A percentile compares a stretch with the other conserved stretches of the same genome.
These are phyloP conservation scores for Sanghuangporus sanghuang DNA, from an alignment of 1,284 basidiomycete genomes.

Conservation along the genomic window DNA sequence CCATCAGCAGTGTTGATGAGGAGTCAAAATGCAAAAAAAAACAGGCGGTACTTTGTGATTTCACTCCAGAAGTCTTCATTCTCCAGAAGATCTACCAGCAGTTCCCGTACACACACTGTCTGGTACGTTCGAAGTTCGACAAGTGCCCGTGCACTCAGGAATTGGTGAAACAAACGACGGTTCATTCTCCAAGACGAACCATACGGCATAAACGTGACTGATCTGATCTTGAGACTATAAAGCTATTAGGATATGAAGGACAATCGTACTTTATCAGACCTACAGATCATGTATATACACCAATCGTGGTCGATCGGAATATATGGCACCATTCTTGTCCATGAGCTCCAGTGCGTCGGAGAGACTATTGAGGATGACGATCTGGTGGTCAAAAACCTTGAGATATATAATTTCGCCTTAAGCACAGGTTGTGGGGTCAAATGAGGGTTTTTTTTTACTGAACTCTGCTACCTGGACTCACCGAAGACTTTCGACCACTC, in stretches of 20 bases:
- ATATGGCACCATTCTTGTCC: constrained; percentile 31
- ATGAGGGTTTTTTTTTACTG: not conserved
- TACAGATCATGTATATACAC: constrained; percentile 23
- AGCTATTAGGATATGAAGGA: not conserved
- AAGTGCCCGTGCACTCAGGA: constrained; percentile 5
- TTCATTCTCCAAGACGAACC: constrained; percentile 1
- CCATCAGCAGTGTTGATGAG: not conserved
- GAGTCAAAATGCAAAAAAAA: not conserved
- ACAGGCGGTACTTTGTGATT: not conserved
- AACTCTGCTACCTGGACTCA: constrained; percentile 21
- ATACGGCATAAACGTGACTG: constrained; percentile 8
- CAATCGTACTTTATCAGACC: constrained; percentile 1
- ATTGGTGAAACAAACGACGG: constrained; percentile 10
- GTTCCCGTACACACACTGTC: not conserved
- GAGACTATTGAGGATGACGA: constrained; percentile 33
- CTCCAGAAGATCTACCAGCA: constrained; percentile 4
- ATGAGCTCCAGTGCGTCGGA: constrained; percentile 28
- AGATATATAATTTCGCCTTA: constrained; percentile 29
- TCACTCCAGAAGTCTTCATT: constrained; percentile 2
- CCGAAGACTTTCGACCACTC: constrained; percentile 49
- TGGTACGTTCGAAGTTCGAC: not conserved
- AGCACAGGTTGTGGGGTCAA: not conserved
- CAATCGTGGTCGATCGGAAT: constrained; percentile 31
- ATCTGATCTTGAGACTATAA: not conserved
- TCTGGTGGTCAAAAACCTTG: constrained; percentile 29